Percentiles rank a stretch among this genome's conserved stretches.
Evolutionary conservation across 805 yeast genomes (phyloP).

Genomic region (Metschnikowia shivogae): DNA sequence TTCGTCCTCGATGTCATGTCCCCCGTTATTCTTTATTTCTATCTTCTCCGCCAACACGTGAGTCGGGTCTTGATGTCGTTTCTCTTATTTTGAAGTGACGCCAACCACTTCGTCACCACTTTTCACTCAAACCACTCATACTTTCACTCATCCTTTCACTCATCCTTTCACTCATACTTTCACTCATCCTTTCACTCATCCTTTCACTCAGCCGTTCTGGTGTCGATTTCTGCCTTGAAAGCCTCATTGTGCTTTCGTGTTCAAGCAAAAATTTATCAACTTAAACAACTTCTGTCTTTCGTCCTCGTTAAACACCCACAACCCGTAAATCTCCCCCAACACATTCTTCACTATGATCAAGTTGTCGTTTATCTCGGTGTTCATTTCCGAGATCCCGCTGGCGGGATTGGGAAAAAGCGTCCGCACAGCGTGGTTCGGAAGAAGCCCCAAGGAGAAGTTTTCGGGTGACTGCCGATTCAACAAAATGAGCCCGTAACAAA

Average conservation of each 20-base stretch:
- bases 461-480: constrained; percentile 64
- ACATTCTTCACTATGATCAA: constrained; percentile 66
- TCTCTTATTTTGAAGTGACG: too few species aligned
- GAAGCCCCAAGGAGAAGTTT: constrained; percentile 66
- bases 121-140: too few species aligned
- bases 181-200: too few species aligned
- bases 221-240: background rate
- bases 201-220: too few species aligned
- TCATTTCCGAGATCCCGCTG: constrained; percentile 43
- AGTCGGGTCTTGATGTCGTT: too few species aligned
- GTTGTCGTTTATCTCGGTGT: constrained; percentile 65
- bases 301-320: constrained; percentile 70
- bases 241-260: constrained; percentile 21
- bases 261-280: constrained; percentile 37
- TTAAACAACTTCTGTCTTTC: constrained; percentile 61
- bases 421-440: constrained; percentile 49
- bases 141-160: too few species aligned
- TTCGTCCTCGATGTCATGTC: too few species aligned
- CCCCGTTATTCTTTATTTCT: too few species aligned
- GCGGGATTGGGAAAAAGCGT: constrained; percentile 39
- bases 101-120: too few species aligned
- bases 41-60: too few species aligned
- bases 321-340: constrained; percentile 67
- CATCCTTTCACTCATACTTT: too few species aligned
- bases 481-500: constrained; percentile 66